Percentiles rank a stretch among this genome's conserved stretches.
Evolutionary conservation across 495 filamentous ascomycete species (phyloP).

Genomic region (Cladorrhinum samala): DNA sequence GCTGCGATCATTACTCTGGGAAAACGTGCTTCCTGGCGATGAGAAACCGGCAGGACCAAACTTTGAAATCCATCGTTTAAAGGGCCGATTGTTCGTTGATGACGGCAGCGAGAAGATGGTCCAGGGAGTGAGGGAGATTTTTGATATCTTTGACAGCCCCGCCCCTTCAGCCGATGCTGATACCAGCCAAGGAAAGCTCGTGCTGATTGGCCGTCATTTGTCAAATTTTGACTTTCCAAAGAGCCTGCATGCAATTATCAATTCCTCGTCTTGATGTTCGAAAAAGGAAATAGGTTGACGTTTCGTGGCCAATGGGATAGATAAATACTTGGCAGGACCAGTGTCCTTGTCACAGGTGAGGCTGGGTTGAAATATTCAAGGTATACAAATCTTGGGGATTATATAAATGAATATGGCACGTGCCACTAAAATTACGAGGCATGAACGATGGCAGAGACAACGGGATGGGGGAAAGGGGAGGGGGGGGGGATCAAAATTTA

Average conservation of each 20-base stretch:
- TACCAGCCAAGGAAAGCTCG: constrained; percentile 58
- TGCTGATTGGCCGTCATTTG: constrained; percentile 71
- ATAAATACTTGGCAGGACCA: too few species aligned
- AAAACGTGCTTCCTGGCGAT: constrained; percentile 53
- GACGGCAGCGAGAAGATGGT: constrained; percentile 67
- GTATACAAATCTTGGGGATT: too few species aligned
- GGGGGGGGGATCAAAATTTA: too few species aligned
- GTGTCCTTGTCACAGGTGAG: too few species aligned
- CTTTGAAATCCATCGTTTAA: constrained; percentile 80
- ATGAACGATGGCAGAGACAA: neutral
- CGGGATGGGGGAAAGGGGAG: too few species aligned
- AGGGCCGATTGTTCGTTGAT: constrained; percentile 61
- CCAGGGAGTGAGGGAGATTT: constrained; percentile 88
- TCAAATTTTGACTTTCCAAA: constrained; percentile 39
- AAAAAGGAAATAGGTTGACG: neutral
- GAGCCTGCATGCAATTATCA: constrained; percentile 28
- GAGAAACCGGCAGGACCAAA: constrained; percentile 6
- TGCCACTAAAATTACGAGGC: neutral
- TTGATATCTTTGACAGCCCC: constrained; percentile 72
- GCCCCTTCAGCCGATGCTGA: constrained; percentile 9
- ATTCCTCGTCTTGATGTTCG: too few species aligned
- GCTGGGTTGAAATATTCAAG: too few species aligned
- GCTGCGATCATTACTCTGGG: constrained; percentile 82
- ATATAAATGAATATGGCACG: too few species aligned
- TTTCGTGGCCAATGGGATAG: too few species aligned